These are phyloP conservation scores for Lactarius tabidus DNA, from an alignment of 768 basidiomycete genomes.

Conservation along the genomic window DNA sequence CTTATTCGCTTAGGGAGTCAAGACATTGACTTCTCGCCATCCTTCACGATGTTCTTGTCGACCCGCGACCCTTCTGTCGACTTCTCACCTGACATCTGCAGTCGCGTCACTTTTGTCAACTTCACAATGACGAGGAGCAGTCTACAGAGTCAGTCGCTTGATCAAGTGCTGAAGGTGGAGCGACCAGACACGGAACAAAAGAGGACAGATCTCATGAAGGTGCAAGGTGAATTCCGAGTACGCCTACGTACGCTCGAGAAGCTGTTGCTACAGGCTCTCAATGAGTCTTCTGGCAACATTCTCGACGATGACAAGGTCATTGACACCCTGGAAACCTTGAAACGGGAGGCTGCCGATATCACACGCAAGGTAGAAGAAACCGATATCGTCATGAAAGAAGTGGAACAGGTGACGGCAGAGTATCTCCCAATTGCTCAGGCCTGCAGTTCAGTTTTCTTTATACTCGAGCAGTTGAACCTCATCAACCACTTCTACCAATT, in stretches of 20 bases:
- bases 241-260: conserved; percentile 91
- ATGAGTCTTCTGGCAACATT: conserved; percentile 95
- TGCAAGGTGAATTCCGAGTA: conserved; percentile 96
- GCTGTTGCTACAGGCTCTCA: conserved; percentile 87
- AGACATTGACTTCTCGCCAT: conserved; percentile 98
- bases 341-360: conserved; percentile 94
- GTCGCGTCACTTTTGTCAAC: conserved; percentile 92
- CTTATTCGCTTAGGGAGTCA: conserved; percentile 95
- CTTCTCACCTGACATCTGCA: conserved; percentile 98
- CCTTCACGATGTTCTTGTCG: conserved; percentile 99
- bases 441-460: conserved; percentile 96
- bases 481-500: conserved; percentile 99
- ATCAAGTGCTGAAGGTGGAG: conserved; percentile 95
- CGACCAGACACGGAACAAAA: conserved; percentile 95
- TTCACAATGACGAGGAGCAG: conserved; percentile 99
- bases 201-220: conserved; percentile 94
- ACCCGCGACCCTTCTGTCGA: conserved; percentile 96
- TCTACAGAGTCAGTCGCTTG: conserved; percentile 95
- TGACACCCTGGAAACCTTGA: conserved; percentile 90
- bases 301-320: conserved; percentile 99
- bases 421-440: conserved; percentile 94
- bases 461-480: conserved; percentile 88
- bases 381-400: conserved; percentile 91
- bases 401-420: conserved; percentile 92
- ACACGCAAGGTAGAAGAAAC: conserved; percentile 96